Evolutionary conservation across 306 rosid genomes (phyloP).

Genomic region (Neltuma alba): DNA sequence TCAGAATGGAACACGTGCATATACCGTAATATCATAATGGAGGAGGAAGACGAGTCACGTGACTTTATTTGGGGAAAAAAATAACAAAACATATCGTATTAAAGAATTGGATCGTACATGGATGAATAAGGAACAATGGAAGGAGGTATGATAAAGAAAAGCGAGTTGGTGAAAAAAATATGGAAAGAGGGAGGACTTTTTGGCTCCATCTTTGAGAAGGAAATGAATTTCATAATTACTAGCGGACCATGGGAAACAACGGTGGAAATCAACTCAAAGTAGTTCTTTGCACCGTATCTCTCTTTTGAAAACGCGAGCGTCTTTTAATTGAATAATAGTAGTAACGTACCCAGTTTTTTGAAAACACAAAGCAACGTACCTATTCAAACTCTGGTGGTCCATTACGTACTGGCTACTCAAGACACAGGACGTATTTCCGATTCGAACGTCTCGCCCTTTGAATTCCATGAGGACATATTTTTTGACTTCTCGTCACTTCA

Average conservation of each 20-base stretch:
- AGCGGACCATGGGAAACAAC: constrained; percentile 47
- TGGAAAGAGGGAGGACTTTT: constrained; percentile 46
- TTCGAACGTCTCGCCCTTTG: neutral
- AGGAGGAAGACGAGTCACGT: neutral
- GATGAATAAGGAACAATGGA: constrained; percentile 6
- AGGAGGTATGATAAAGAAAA: constrained; percentile 8
- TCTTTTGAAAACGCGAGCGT: neutral
- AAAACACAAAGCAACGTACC: neutral
- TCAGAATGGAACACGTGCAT: neutral
- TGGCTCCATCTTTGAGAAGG: constrained; percentile 40
- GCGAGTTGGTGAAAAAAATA: constrained; percentile 25
- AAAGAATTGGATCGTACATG: neutral
- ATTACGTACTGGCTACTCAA: neutral
- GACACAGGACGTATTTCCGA: neutral
- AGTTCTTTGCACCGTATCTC: constrained; percentile 34
- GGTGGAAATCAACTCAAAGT: constrained; percentile 31
- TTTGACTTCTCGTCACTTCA: too few species aligned
- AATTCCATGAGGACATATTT: neutral
- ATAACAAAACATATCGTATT: neutral
- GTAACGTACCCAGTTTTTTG: constrained; percentile 32
- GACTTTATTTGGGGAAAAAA: neutral
- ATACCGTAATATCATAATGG: neutral
- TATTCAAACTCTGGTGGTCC: neutral
- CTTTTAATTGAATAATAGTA: neutral
- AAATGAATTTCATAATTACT: neutral